Evolutionary conservation across 179 eudicot species (phyloP).

Genomic region (Amaranthus tricolor): DNA sequence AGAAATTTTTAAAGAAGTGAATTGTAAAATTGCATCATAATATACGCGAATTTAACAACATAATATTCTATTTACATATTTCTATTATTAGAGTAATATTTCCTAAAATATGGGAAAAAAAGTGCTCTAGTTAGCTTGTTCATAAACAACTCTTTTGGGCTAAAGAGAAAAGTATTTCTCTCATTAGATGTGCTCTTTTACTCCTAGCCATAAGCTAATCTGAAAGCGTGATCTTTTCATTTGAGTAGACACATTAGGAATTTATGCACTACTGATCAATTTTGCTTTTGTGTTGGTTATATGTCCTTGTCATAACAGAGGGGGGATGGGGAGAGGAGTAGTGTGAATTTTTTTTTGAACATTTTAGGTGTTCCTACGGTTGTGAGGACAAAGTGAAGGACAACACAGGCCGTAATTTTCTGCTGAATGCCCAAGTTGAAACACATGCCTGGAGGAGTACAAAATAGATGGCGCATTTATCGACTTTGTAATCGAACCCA

Average conservation of each 20-base stretch:
- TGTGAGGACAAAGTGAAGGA: conserved; percentile 15
- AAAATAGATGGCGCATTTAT: no score
- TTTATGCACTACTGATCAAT: not conserved
- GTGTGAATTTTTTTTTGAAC: not conserved
- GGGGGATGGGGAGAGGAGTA: not conserved
- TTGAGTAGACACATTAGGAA: conserved; percentile 14
- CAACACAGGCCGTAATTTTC: conserved; percentile 12
- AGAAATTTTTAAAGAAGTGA: no score
- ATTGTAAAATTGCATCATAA: no score
- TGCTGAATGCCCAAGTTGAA: conserved; percentile 25
- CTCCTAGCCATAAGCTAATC: not conserved
- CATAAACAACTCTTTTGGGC: not conserved
- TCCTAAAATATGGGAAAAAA: not conserved
- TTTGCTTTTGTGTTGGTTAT: conserved; percentile 23
- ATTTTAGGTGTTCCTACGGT: conserved; percentile 18
- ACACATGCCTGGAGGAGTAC: not conserved
- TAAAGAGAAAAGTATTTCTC: not conserved
- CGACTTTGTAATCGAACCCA: no score
- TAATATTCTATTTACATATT: no score
- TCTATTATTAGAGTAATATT: no score
- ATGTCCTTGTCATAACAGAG: conserved; percentile 21
- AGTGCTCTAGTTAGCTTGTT: not conserved
- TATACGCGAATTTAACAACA: no score
- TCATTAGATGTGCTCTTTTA: not conserved
- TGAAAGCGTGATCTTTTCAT: not conserved